These are phyloP conservation scores for Moniliophthora roreri DNA, from an alignment of 1,284 basidiomycete species.

Conservation along the genomic window DNA sequence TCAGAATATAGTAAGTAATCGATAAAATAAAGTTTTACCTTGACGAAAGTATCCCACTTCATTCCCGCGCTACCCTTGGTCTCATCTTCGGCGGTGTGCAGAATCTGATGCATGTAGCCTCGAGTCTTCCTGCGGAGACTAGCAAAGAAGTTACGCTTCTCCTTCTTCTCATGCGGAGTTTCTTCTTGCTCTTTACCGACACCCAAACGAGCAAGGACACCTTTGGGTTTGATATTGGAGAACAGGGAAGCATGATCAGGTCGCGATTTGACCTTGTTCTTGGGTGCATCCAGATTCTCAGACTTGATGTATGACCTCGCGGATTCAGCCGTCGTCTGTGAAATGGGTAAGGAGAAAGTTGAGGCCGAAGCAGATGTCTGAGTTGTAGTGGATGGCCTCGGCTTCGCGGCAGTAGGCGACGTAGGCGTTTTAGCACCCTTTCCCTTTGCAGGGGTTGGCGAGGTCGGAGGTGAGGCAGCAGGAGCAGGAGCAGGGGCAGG, in stretches of 20 bases:
- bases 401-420: slow-evolving; percentile 21
- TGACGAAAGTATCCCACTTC: slow-evolving; percentile 73
- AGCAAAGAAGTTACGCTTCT: slow-evolving; percentile 54
- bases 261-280: slow-evolving; percentile 70
- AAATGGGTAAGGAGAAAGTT: slow-evolving; percentile 37
- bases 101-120: slow-evolving; percentile 60
- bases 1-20: background rate
- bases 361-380: slow-evolving; percentile 41
- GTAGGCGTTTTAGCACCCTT: slow-evolving; percentile 17
- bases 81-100: slow-evolving; percentile 56
- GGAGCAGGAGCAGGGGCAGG: slow-evolving; percentile 14
- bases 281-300: slow-evolving; percentile 45
- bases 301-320: slow-evolving; percentile 65
- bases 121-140: slow-evolving; percentile 59
- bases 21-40: slow-evolving; percentile 32
- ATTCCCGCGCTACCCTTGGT: slow-evolving; percentile 56
- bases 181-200: slow-evolving; percentile 33
- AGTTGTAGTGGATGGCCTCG: slow-evolving; percentile 29
- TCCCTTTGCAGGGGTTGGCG: slow-evolving; percentile 11
- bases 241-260: slow-evolving; percentile 53
- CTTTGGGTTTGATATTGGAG: slow-evolving; percentile 33
- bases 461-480: slow-evolving; percentile 13
- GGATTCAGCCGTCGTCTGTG: slow-evolving; percentile 55
- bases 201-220: slow-evolving; percentile 52
- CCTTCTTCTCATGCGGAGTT: slow-evolving; percentile 32